Evolutionary conservation across 2,329 filamentous ascomycete species (phyloP), one percentile per base, ranked within the genome.

Genomic region (Penicillium brasilianum): DNA sequence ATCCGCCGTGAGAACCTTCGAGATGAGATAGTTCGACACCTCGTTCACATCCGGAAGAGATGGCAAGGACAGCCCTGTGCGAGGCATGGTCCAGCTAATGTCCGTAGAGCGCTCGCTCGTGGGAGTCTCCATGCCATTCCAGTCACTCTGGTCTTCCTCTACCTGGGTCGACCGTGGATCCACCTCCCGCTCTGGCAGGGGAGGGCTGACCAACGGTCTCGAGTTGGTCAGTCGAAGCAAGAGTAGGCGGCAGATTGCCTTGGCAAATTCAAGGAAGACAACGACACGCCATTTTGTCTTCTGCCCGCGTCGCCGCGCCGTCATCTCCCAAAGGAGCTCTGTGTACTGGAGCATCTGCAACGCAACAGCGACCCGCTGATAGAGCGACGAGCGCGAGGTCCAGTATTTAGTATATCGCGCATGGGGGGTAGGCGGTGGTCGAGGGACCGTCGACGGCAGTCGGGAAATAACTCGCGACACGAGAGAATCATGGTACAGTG

Each of bases 241-340:
- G 37, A 96, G 79, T 51, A 97, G 80, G 55, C 91, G 84, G 74
- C 94, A 97, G 9, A 95, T 68, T 2, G 94, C 93, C 78, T 98
- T 98, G 72, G 95, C 82, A 0, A 87, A 84, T 78, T 99, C 95
- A 22, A 99, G 82, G 3, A 96, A 74, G 11, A 98, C 88, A 6
- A 98, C 87, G 0, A 96, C 87, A 55, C 91, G 88, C 95, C 95
- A 99, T 32, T 93, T 87, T 28, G 89, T 79, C 71, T 86, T 88
- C 76, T 96, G 86, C 48, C 90, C 93, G 64, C 88, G 88, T 52
- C 94, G 86, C 78, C 96, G 96, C 30, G 93, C 93, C 30, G 90
- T 87, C 95, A 99, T 99, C 76, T 99, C 95, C 85, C 94, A 95
- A n/a, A 99, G 81, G 32, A 99, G 82, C 79, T 99, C 92, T 0